Evolutionary conservation across 2,329 filamentous ascomycete genomes (phyloP).

Genomic region (Dissoconium aciculare): DNA sequence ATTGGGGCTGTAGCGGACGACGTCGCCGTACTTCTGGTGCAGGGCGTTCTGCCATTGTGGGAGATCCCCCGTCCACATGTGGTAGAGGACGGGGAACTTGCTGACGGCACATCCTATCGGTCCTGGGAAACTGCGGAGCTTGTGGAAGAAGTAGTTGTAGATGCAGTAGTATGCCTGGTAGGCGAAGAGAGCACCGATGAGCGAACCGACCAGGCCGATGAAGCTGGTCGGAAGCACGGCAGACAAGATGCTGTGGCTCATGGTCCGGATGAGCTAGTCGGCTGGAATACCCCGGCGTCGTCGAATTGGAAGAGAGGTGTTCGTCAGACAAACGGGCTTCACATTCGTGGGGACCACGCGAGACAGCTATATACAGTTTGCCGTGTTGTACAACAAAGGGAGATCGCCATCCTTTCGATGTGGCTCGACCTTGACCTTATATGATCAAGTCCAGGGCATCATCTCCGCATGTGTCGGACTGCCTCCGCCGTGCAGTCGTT

Average conservation of each 20-base stretch:
- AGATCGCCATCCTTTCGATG: too few species aligned
- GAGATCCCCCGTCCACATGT: constrained; percentile 3
- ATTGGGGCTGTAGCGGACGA: constrained; percentile 34
- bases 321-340: too few species aligned
- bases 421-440: too few species aligned
- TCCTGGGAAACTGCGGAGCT: constrained; percentile 4
- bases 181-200: constrained; percentile 1
- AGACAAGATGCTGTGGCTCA: background rate
- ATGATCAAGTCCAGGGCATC: too few species aligned
- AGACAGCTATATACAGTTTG: too few species aligned
- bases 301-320: too few species aligned
- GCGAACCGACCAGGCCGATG: background rate
- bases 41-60: constrained; percentile 11
- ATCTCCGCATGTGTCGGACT: too few species aligned
- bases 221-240: background rate
- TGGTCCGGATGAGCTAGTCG: too few species aligned
- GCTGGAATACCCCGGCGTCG: too few species aligned
- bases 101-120: constrained; percentile 3
- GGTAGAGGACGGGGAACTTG: constrained; percentile 2
- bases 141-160: constrained; percentile 6
- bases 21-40: constrained; percentile 30
- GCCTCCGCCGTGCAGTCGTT: too few species aligned
- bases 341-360: too few species aligned
- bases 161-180: background rate
- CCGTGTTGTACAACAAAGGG: too few species aligned